A percentile compares a stretch with the other conserved stretches of the same genome.
These are phyloP conservation scores for Heliosperma pusillum DNA, from an alignment of 148 eudicot species.

Conservation along the genomic window DNA sequence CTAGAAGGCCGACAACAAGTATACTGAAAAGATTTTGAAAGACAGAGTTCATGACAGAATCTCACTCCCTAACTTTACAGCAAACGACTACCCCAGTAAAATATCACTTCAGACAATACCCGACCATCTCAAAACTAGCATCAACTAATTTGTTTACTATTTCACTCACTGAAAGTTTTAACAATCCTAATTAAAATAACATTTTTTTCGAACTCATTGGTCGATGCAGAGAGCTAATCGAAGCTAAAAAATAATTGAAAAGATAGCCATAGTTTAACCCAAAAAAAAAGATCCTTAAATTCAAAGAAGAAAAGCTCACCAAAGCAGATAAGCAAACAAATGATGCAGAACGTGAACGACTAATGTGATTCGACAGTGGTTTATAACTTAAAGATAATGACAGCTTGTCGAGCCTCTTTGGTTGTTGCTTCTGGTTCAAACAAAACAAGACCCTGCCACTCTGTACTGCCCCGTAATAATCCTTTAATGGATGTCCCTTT, in stretches of 20 bases:
- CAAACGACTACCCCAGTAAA: not conserved
- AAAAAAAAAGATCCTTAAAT: not conserved
- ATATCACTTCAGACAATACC: not conserved
- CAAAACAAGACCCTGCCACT: conserved; percentile 10
- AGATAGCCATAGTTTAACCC: not conserved
- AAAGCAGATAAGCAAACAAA: conserved; percentile 31
- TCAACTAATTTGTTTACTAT: not conserved
- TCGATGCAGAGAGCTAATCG: not conserved
- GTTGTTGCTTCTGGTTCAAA: conserved; percentile 13
- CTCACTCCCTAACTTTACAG: not conserved
- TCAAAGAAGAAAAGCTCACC: conserved; percentile 21
- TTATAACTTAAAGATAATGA: conserved; percentile 19
- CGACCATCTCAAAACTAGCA: conserved; percentile 5
- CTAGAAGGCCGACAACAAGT: not conserved
- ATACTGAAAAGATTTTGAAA: not conserved
- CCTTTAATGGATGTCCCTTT: conserved; percentile 17
- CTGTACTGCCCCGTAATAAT: not conserved
- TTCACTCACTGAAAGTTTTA: too few relatives aligned
- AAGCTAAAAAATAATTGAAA: not conserved
- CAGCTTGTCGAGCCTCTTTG: conserved; percentile 13
- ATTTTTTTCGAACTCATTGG: not conserved
- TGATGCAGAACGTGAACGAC: conserved; percentile 20
- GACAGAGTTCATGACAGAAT: not conserved
- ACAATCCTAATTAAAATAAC: not conserved
- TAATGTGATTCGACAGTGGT: conserved; percentile 11